phyloP scores from a whole-genome alignment of 805 yeast species.

The Debaryomyces castellii region DNA sequence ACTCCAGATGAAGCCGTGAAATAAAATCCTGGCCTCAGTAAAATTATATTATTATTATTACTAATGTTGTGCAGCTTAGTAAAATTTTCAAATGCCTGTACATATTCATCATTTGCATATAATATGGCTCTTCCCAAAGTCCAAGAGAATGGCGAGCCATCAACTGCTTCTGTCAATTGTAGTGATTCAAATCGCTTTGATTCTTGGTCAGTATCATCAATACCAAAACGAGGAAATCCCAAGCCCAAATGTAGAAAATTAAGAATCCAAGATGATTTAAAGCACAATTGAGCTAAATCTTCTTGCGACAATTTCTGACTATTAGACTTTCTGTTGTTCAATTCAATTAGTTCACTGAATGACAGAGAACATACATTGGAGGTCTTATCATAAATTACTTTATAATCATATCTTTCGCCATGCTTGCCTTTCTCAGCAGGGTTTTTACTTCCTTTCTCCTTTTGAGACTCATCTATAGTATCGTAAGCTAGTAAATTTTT shows the following conservation, averaged over 20 bases:
- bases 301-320: conserved; percentile 34
- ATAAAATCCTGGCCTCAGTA: conserved; percentile 45
- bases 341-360: conserved; percentile 33
- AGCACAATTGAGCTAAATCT: conserved; percentile 56
- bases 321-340: conserved; percentile 27
- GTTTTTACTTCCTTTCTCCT: conserved; percentile 5
- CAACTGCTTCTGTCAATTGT: conserved; percentile 42
- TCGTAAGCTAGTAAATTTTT: conserved; percentile 42
- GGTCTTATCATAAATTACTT: conserved; percentile 43
- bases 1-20: conserved; percentile 48
- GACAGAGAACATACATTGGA: conserved; percentile 46
- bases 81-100: conserved; percentile 38
- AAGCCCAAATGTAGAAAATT: conserved; percentile 59
- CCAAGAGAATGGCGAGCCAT: conserved; percentile 51
- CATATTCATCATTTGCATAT: conserved; percentile 57
- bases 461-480: conserved; percentile 15
- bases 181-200: conserved; percentile 33
- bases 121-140: conserved; percentile 61
- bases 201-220: conserved; percentile 25
- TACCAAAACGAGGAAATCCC: conserved; percentile 55
- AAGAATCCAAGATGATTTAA: conserved; percentile 59
- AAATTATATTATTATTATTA: conserved; percentile 1
- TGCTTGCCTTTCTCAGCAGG: conserved; percentile 10
- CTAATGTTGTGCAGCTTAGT: conserved; percentile 18
- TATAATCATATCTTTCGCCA: conserved; percentile 42